phyloP scores from a whole-genome alignment of 1,139 yeast genomes.

The Hanseniaspora gamundiae region DNA sequence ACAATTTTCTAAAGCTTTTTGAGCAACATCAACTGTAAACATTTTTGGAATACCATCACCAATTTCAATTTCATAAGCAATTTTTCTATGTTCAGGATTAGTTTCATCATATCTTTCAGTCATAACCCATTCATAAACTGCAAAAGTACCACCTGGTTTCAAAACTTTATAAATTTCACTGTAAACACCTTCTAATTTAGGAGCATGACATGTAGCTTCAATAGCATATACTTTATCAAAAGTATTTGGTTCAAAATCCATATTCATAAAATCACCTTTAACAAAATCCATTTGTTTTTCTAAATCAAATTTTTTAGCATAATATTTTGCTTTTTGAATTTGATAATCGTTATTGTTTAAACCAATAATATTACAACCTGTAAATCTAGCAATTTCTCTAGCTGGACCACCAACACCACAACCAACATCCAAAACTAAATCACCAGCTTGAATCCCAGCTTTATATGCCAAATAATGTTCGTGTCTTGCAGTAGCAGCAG shows the following conservation, averaged over 20 bases:
- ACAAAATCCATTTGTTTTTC: conserved; percentile 71
- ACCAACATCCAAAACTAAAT: conserved; percentile 93
- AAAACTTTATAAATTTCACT: conserved; percentile 88
- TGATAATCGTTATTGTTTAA: conserved; percentile 96
- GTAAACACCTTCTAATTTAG: conserved; percentile 91
- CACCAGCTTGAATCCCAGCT: conserved; percentile 66
- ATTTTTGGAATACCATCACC: conserved; percentile 99
- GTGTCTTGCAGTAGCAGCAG: conserved; percentile 94
- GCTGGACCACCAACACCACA: conserved; percentile 99
- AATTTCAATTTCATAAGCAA: conserved; percentile 92
- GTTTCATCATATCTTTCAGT: conserved; percentile 83
- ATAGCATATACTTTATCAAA: conserved; percentile 97
- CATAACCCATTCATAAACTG: conserved; percentile 99
- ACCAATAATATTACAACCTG: conserved; percentile 80
- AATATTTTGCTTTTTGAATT: conserved; percentile 80
- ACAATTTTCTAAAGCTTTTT: conserved; percentile 69
- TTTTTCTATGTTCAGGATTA: conserved; percentile 83
- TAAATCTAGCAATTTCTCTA: conserved; percentile 85
- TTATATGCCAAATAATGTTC: conserved; percentile 88
- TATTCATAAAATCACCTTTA: conserved; percentile 98
- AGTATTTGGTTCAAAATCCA: conserved; percentile 83
- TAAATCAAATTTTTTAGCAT: conserved; percentile 56
- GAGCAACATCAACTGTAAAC: conserved; percentile 79
- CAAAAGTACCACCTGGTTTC: conserved; percentile 95
- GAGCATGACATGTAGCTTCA: conserved; percentile 98